Conservation (phyloP, 768 basidiomycete species). For the Gautieria morchelliformis region DNA sequence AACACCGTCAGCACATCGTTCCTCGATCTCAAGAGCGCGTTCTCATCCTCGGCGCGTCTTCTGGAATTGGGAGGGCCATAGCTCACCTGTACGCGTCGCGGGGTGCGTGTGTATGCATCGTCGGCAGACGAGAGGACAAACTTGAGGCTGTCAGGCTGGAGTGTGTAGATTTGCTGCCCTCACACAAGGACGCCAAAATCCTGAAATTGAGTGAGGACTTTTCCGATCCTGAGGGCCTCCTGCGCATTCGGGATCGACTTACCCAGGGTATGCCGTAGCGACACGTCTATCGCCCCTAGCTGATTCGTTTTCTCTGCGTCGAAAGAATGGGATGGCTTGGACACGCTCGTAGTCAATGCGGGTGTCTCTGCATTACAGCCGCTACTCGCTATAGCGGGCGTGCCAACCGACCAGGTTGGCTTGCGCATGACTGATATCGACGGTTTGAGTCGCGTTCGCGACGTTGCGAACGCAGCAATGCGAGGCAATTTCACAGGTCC, state of each 20-base stretch:
- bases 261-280: slow-evolving; percentile 39
- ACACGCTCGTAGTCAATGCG: slow-evolving; percentile 74
- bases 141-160: slow-evolving; percentile 53
- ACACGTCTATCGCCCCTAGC: neutral
- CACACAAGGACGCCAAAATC: slow-evolving; percentile 20
- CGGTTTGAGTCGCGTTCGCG: slow-evolving; percentile 50
- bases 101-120: slow-evolving; percentile 69
- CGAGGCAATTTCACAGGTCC: slow-evolving; percentile 64
- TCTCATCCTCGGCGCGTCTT: slow-evolving; percentile 73
- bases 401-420: slow-evolving; percentile 26
- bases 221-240: slow-evolving; percentile 55
- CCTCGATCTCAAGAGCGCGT: slow-evolving; percentile 53
- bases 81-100: slow-evolving; percentile 61
- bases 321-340: slow-evolving; percentile 72
- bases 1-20: slow-evolving; percentile 15
- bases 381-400: slow-evolving; percentile 60
- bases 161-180: slow-evolving; percentile 30
- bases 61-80: slow-evolving; percentile 69
- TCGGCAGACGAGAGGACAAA: slow-evolving; percentile 51
- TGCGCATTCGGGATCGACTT: slow-evolving; percentile 43
- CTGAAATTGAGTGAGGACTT: slow-evolving; percentile 56
- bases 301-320: neutral
- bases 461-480: slow-evolving; percentile 47
- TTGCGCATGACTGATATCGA: slow-evolving; percentile 34
- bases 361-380: slow-evolving; percentile 79